Evolutionary conservation across 257 asterid species (phyloP), one percentile per base, ranked within the genome.

Genomic region (Plantago ovata): DNA sequence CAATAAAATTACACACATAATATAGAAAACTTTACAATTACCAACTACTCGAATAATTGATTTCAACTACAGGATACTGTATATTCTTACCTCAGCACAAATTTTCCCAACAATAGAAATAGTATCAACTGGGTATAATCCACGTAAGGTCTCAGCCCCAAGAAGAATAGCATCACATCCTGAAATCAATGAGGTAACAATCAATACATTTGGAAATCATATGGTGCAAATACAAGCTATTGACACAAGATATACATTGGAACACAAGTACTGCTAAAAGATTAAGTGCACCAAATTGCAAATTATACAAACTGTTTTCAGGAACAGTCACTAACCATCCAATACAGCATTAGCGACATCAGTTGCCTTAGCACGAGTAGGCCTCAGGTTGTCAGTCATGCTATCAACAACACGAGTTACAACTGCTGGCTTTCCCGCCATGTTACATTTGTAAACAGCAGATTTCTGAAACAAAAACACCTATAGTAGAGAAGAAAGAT

Each of bases 151-250:
- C 79, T 88, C 96, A 60, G 96, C 96, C 23, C 96, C 96, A 24
- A 85, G 95, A 74, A 88, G 94, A 75, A 88, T 88, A 44, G 96
- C 94, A 69, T 88, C 96, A 72, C 86, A 77, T 23, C 96, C 96
- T 88, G 69, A 65, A 72, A 47, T 68, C 14, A 60, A 24, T 19
- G 33, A 38, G 33, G 9, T 38, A 9, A 32, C 24, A 44, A 46
- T 62, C 69, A 66, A 16, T 36, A 24, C 21, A n/a, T 32, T 33
- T 46, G 22, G 40, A 38, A 47, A 52, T 9, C n/a, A n/a, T n/a
- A n/a, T n/a, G n/a, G n/a, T n/a, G n/a, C n/a, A n/a, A n/a, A n/a
- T n/a, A n/a, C n/a, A n/a, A n/a, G n/a, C n/a, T n/a, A n/a, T n/a
- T n/a, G n/a, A n/a, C n/a, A n/a, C 59, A 45, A 50, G 39, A n/a